These are phyloP conservation scores for Kernera saxatilis DNA, from an alignment of 345 rosid genomes.

Conservation along the genomic window DNA sequence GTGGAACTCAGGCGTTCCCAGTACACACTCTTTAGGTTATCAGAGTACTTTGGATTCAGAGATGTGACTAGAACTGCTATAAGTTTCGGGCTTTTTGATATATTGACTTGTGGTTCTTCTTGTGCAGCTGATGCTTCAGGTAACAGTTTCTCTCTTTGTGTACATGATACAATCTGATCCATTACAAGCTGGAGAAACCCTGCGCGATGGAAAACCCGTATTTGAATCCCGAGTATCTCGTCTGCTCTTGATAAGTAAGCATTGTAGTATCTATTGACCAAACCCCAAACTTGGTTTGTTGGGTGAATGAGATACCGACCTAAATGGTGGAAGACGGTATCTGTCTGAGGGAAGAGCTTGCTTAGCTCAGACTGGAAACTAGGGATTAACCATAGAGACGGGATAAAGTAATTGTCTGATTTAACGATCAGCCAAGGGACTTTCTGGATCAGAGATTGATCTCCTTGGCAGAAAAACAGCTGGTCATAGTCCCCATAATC, in stretches of 20 bases:
- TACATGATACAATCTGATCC: constrained; percentile 30
- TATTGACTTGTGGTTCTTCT: constrained; percentile 1
- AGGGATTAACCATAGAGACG: constrained; percentile 30
- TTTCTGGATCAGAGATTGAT: neutral
- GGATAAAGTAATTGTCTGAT: constrained; percentile 7
- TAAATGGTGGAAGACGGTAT: constrained; percentile 31
- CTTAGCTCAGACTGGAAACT: constrained; percentile 3
- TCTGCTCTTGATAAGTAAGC: constrained; percentile 26
- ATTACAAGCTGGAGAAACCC: constrained; percentile 13
- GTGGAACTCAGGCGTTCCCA: constrained; percentile 3
- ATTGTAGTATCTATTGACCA: constrained; percentile 19
- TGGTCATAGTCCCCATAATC: constrained; percentile 24
- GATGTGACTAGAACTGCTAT: constrained; percentile 38
- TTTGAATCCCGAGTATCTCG: constrained; percentile 32
- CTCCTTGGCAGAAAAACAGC: constrained; percentile 28
- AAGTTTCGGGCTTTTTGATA: neutral
- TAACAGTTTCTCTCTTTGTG: constrained; percentile 22
- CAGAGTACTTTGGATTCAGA: constrained; percentile 12
- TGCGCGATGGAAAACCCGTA: neutral
- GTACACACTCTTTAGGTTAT: constrained; percentile 11
- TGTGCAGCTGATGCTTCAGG: constrained; percentile 1
- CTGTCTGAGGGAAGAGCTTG: constrained; percentile 29
- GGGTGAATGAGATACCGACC: constrained; percentile 35
- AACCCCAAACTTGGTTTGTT: constrained; percentile 35
- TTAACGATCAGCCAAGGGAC: constrained; percentile 34